Percentiles rank a stretch among this genome's conserved stretches.
phyloP scores from a whole-genome alignment of 2,329 filamentous ascomycete species.

The Epichloe amarillans region DNA sequence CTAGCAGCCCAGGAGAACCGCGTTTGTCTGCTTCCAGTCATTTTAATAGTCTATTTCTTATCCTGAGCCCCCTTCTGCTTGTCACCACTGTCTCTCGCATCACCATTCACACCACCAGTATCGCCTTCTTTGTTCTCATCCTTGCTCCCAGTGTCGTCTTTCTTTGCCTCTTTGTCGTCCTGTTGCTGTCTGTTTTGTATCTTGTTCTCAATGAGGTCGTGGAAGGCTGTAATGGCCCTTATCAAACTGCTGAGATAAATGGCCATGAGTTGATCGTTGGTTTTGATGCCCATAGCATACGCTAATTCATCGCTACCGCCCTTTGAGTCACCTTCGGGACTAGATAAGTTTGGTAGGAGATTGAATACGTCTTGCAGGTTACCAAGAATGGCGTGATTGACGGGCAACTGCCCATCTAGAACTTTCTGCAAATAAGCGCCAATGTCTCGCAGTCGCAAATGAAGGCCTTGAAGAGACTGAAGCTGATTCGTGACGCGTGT shows the following conservation, averaged over 20 bases:
- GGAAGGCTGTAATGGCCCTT: conserved; percentile 94
- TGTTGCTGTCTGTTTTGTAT: conserved; percentile 97
- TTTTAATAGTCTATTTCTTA: conserved; percentile 21
- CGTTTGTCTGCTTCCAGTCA: not conserved
- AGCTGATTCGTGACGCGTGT: conserved; percentile 96
- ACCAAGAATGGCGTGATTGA: conserved; percentile 94
- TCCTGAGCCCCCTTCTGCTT: conserved; percentile 47
- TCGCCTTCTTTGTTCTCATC: conserved; percentile 43
- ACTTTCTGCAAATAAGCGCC: conserved; percentile 93
- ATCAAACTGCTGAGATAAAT: conserved; percentile 97
- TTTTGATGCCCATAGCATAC: conserved; percentile 97
- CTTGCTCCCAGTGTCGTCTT: conserved; percentile 51
- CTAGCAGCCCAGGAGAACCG: not conserved
- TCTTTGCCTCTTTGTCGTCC: conserved; percentile 86
- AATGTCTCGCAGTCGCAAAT: conserved; percentile 89
- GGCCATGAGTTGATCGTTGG: conserved; percentile 96
- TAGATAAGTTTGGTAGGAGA: conserved; percentile 87
- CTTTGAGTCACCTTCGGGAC: conserved; percentile 56
- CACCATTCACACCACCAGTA: conserved; percentile 24
- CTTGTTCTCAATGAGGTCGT: conserved; percentile 99
- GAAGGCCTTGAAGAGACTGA: conserved; percentile 90
- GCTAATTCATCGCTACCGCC: conserved; percentile 69
- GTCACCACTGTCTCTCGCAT: conserved; percentile 35
- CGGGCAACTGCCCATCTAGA: conserved; percentile 77
- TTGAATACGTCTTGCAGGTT: conserved; percentile 99